phyloP scores from a whole-genome alignment of 768 basidiomycete species.

The Clavaria fumosa region DNA sequence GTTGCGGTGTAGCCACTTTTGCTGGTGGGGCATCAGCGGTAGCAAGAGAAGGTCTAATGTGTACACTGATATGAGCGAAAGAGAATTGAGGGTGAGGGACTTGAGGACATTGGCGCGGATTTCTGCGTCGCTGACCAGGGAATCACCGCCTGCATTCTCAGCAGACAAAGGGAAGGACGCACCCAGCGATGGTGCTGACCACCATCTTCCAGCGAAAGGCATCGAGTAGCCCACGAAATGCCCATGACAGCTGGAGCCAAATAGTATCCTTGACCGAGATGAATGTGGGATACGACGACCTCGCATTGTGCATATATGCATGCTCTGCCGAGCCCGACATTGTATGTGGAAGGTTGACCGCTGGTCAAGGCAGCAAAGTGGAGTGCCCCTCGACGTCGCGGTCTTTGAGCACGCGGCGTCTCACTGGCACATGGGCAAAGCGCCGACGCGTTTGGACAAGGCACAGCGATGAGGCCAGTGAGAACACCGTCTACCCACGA shows the following conservation, averaged over 20 bases:
- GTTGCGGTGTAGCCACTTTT: constrained; percentile 55
- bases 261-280: constrained; percentile 46
- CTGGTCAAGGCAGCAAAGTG: no score
- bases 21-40: constrained; percentile 46
- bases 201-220: constrained; percentile 62
- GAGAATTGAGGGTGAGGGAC: constrained; percentile 53
- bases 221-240: constrained; percentile 46
- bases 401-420: no score
- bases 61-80: constrained; percentile 61
- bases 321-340: not conserved
- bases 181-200: constrained; percentile 43
- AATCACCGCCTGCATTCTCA: not conserved
- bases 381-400: no score
- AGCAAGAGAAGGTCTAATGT: constrained; percentile 58
- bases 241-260: constrained; percentile 43
- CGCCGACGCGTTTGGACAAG: no score
- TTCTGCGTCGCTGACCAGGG: constrained; percentile 45
- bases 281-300: constrained; percentile 53
- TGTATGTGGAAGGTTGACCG: no score
- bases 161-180: constrained; percentile 7
- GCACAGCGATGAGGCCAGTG: no score
- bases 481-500: no score
- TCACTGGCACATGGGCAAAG: no score
- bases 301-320: not conserved
- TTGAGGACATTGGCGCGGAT: constrained; percentile 63